These are phyloP conservation scores for Grosmannia penicillata DNA, from an alignment of 2,329 filamentous ascomycete species.

Conservation along the genomic window DNA sequence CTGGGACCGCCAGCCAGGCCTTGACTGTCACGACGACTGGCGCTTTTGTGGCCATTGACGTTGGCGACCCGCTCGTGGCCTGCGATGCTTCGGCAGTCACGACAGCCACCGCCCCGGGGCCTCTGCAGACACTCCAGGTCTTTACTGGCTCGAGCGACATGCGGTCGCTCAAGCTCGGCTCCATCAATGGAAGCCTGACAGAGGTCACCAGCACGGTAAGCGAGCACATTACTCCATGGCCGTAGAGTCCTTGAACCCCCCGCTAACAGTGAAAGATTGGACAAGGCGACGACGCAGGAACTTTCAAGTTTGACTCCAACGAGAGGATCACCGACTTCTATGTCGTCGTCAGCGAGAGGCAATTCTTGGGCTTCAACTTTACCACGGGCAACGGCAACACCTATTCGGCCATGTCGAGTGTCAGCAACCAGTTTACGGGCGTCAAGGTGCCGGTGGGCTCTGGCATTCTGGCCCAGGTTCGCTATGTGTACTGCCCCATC, in stretches of 20 bases:
- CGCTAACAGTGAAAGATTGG: not conserved
- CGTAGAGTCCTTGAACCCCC: not conserved
- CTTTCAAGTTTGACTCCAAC: not conserved
- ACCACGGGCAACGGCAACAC: not conserved
- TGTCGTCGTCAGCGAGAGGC: not conserved
- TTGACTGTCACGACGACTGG: not conserved
- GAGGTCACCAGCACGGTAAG: not conserved
- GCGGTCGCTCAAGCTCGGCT: not conserved
- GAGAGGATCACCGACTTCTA: not conserved
- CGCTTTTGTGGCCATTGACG: not conserved
- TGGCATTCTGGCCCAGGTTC: not conserved
- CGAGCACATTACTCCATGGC: not conserved
- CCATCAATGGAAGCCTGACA: not conserved
- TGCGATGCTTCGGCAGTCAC: not conserved
- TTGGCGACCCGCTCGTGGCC: not conserved
- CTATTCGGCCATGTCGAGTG: not conserved
- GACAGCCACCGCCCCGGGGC: not conserved
- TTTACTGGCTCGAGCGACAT: not conserved
- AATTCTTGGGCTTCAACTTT: constrained; percentile 1
- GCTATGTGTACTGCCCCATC: not conserved
- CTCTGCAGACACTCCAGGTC: not conserved
- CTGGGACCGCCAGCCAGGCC: not conserved
- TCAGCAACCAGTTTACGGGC: not conserved
- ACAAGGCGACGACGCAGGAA: not conserved
- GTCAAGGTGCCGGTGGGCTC: not conserved